Evolutionary conservation across 73 alveolate species (phyloP).

Genomic region (Vitrella brassicaformis): DNA sequence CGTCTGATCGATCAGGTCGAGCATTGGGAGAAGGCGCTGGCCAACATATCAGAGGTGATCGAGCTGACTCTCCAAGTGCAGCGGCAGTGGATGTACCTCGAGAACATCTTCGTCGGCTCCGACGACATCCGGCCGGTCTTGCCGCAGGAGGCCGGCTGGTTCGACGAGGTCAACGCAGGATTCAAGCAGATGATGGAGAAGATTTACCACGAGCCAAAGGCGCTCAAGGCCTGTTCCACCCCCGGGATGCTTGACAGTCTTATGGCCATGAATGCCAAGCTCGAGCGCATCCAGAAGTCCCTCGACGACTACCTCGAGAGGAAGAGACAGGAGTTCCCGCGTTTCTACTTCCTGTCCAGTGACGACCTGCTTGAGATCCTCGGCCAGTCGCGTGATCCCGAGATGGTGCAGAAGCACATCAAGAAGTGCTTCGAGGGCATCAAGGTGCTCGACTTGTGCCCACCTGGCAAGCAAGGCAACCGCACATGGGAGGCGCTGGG

Average conservation of each 20-base stretch:
- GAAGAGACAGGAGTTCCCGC: constrained; percentile 85
- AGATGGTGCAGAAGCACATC: constrained; percentile 87
- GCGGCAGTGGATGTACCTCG: constrained; percentile 81
- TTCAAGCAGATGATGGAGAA: constrained; percentile 62
- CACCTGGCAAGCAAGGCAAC: neutral
- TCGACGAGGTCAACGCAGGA: constrained; percentile 55
- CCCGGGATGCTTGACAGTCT: constrained; percentile 55
- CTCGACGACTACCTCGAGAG: constrained; percentile 87
- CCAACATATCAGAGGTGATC: constrained; percentile 52
- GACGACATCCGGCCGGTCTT: constrained; percentile 62
- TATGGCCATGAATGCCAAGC: constrained; percentile 38
- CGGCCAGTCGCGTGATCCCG: constrained; percentile 91
- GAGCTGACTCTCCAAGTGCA: constrained; percentile 45
- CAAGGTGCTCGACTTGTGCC: constrained; percentile 49
- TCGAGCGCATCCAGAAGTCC: constrained; percentile 86
- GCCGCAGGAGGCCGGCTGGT: constrained; percentile 54
- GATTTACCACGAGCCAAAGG: constrained; percentile 60
- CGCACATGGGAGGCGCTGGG: constrained; percentile 5
- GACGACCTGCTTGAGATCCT: constrained; percentile 95
- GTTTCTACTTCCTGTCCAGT: constrained; percentile 97
- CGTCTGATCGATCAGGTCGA: constrained; percentile 39
- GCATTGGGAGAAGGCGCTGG: constrained; percentile 62
- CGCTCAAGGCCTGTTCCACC: constrained; percentile 49
- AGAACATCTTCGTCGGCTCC: constrained; percentile 75
- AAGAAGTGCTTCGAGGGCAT: constrained; percentile 96